A percentile compares a stretch with the other conserved stretches of the same genome.
These are phyloP conservation scores for Erysimum pusillum DNA, from an alignment of 441 rosid genomes.

Conservation along the genomic window DNA sequence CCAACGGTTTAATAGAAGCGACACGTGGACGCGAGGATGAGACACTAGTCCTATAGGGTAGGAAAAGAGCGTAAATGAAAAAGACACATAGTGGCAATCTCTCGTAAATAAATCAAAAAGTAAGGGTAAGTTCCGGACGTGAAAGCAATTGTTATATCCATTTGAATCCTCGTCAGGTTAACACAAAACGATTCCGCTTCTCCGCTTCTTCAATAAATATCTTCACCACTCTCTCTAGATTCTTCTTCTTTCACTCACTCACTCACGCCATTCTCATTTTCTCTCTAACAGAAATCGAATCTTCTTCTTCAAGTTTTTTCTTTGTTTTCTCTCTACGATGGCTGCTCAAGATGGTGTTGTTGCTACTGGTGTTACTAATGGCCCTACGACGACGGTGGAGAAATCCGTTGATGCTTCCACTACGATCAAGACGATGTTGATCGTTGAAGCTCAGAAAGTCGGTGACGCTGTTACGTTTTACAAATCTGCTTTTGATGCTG, in stretches of 20 bases:
- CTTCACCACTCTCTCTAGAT: constrained; percentile 5
- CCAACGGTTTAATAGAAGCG: constrained; percentile 9
- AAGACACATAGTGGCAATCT: neutral
- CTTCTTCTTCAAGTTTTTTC: constrained; percentile 22
- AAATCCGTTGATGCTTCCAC: constrained; percentile 54
- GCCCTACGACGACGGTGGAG: constrained; percentile 43
- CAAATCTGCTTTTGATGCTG: constrained; percentile 81
- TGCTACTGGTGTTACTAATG: too few species aligned
- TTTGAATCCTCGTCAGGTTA: constrained; percentile 44
- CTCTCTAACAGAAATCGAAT: constrained; percentile 18
- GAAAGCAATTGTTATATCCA: constrained; percentile 35
- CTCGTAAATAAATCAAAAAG: constrained; percentile 44
- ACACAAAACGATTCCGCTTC: constrained; percentile 64
- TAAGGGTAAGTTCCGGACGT: constrained; percentile 42
- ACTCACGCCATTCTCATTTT: constrained; percentile 26
- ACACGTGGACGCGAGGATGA: constrained; percentile 20
- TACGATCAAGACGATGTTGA: constrained; percentile 70
- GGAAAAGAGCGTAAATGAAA: neutral
- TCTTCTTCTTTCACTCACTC: constrained; percentile 17
- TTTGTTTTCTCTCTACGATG: constrained; percentile 47
- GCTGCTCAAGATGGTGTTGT: constrained; percentile 65
- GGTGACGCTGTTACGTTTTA: constrained; percentile 81
- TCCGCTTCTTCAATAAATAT: constrained; percentile 67
- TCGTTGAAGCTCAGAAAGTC: constrained; percentile 84
- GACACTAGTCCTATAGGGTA: constrained; percentile 24